These are phyloP conservation scores for Trifolium dubium DNA, from an alignment of 306 rosid species.

Conservation along the genomic window DNA sequence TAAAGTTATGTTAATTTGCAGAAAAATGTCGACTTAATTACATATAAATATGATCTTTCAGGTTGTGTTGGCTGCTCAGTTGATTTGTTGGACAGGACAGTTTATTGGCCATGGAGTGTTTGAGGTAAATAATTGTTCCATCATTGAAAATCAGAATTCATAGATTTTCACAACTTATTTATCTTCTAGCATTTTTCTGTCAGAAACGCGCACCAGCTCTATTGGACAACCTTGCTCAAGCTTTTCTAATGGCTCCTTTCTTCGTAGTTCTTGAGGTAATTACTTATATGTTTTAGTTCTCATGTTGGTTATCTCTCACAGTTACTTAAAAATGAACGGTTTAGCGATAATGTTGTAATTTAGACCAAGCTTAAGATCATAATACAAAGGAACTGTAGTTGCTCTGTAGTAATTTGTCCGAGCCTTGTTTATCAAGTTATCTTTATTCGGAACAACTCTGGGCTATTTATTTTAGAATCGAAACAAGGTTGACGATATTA, in stretches of 20 bases:
- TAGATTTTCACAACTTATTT: slow-evolving; percentile 12
- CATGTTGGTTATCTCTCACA: not conserved
- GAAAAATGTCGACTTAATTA: not conserved
- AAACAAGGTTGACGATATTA: slow-evolving; percentile 3
- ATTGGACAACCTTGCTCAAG: slow-evolving; percentile 85
- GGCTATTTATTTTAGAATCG: not conserved
- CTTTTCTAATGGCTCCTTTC: slow-evolving; percentile 91
- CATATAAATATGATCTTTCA: slow-evolving; percentile 40
- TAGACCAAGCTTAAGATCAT: not conserved
- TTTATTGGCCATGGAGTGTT: slow-evolving; percentile 90
- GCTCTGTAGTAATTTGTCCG: not conserved
- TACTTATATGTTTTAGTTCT: not conserved
- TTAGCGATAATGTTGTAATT: not conserved
- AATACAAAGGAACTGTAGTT: not conserved
- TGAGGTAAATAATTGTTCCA: slow-evolving; percentile 61
- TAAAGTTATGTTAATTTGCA: not conserved
- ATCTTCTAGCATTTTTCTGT: slow-evolving; percentile 6
- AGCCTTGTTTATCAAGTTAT: not conserved
- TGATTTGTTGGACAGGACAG: slow-evolving; percentile 89
- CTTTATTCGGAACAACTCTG: too few species aligned
- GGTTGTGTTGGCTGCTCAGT: slow-evolving; percentile 78
- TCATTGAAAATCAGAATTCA: slow-evolving; percentile 7
- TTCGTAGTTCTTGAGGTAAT: slow-evolving; percentile 80
- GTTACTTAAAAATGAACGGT: not conserved
- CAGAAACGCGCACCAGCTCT: slow-evolving; percentile 97